Conservation (phyloP, 148 eudicot genomes). For the Camellia granthamiana region DNA sequence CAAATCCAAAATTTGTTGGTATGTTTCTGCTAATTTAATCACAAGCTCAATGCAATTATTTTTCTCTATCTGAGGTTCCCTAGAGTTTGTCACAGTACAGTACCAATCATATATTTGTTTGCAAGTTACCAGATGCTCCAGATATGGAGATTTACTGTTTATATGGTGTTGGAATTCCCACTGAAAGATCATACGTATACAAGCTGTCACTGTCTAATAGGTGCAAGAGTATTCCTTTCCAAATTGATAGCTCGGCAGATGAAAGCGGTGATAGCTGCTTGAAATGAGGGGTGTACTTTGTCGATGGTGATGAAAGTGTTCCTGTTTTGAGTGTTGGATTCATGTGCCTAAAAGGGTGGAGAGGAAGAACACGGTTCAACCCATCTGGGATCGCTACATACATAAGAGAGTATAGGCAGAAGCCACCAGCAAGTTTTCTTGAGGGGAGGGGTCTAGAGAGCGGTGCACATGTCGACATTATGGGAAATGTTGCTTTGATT, state of each 20-base stretch:
- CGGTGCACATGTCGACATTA: slow-evolving; percentile 47
- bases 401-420: slow-evolving; percentile 41
- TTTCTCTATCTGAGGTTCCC: neutral
- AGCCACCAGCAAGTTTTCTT: slow-evolving; percentile 39
- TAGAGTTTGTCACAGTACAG: no score
- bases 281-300: slow-evolving; percentile 41
- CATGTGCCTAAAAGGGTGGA: slow-evolving; percentile 58
- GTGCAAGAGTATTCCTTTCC: slow-evolving; percentile 43
- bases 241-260: slow-evolving; percentile 43
- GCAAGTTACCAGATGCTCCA: slow-evolving; percentile 52
- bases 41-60: neutral
- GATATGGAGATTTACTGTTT: slow-evolving; percentile 45
- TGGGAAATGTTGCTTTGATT: slow-evolving; percentile 47
- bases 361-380: slow-evolving; percentile 45
- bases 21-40: neutral
- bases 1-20: neutral
- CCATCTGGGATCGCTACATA: slow-evolving; percentile 40
- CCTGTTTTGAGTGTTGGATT: slow-evolving; percentile 45
- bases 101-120: neutral
- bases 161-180: slow-evolving; percentile 51
- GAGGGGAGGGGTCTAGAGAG: slow-evolving; percentile 48
- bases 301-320: slow-evolving; percentile 46
- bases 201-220: slow-evolving; percentile 35
- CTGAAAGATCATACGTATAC: slow-evolving; percentile 51
- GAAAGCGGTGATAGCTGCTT: slow-evolving; percentile 33